Percentiles rank a stretch among this genome's conserved stretches.
Evolutionary conservation across 306 rosid species (phyloP).

Genomic region (Inga leiocalycina): DNA sequence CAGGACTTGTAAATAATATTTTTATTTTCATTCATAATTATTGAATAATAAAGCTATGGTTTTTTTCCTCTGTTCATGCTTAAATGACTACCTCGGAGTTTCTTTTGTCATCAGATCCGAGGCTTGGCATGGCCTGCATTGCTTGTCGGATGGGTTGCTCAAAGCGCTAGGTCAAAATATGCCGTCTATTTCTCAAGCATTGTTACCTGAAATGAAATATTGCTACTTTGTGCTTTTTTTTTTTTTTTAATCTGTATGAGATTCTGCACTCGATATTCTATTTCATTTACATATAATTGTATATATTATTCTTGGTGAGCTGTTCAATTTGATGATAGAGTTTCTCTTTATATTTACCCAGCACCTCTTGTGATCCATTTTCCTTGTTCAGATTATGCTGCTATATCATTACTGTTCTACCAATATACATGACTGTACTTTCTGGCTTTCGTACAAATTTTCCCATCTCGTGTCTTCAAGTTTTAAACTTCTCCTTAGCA

Average conservation of each 20-base stretch:
- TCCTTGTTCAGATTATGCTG: constrained; percentile 10
- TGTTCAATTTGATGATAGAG: constrained; percentile 23
- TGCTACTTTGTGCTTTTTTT: not conserved
- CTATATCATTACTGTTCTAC: constrained; percentile 11
- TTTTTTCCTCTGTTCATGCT: constrained; percentile 16
- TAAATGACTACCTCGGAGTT: constrained; percentile 8
- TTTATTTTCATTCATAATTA: constrained; percentile 4
- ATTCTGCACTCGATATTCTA: constrained; percentile 19
- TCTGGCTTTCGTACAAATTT: constrained; percentile 20
- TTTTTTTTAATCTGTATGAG: not conserved
- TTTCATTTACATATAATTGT: not conserved
- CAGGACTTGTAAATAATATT: constrained; percentile 24
- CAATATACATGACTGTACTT: not conserved
- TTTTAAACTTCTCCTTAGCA: constrained; percentile 14
- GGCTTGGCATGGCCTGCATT: constrained; percentile 78
- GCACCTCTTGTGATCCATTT: constrained; percentile 3
- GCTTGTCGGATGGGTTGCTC: constrained; percentile 73
- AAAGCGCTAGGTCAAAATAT: constrained; percentile 64
- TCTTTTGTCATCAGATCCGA: constrained; percentile 51
- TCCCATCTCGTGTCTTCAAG: not conserved
- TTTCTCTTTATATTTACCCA: constrained; percentile 4
- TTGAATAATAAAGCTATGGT: constrained; percentile 14
- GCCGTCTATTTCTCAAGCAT: constrained; percentile 23
- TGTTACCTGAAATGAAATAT: constrained; percentile 29
- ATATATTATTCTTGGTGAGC: constrained; percentile 1